These are phyloP conservation scores for Pythium monospermum DNA, from an alignment of 352 stramenopile species.

Conservation along the genomic window DNA sequence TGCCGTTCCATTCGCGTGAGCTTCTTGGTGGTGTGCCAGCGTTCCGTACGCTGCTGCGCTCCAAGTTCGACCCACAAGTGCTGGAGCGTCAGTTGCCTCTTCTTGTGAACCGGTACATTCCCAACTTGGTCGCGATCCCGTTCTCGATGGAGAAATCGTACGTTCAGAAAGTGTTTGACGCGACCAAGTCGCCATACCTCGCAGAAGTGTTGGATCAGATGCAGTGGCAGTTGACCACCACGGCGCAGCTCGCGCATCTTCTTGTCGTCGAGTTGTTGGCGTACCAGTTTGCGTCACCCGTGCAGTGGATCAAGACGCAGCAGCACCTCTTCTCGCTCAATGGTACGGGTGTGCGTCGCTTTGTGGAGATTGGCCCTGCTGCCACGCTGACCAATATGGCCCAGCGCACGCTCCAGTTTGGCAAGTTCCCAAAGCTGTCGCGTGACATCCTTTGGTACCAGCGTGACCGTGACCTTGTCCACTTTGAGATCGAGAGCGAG, in stretches of 20 bases:
- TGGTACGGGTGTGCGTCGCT: slow-evolving; percentile 47
- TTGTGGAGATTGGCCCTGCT: slow-evolving; percentile 81
- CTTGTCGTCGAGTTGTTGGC: slow-evolving; percentile 83
- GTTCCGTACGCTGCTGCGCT: slow-evolving; percentile 68
- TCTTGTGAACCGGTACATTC: slow-evolving; percentile 79
- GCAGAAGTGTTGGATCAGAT: slow-evolving; percentile 58
- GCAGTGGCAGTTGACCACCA: slow-evolving; percentile 66
- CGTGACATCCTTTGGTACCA: slow-evolving; percentile 83
- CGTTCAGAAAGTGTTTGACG: slow-evolving; percentile 64
- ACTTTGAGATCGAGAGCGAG: slow-evolving; percentile 65
- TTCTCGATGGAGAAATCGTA: slow-evolving; percentile 78
- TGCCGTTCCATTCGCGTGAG: slow-evolving; percentile 87
- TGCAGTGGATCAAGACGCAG: slow-evolving; percentile 90
- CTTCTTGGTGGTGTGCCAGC: slow-evolving; percentile 76
- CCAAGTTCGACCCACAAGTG: slow-evolving; percentile 64
- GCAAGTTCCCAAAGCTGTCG: slow-evolving; percentile 44
- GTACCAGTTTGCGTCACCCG: slow-evolving; percentile 86
- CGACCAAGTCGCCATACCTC: slow-evolving; percentile 67
- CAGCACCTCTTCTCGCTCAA: slow-evolving; percentile 58
- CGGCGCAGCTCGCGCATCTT: slow-evolving; percentile 62
- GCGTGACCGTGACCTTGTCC: slow-evolving; percentile 73
- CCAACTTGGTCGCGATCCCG: slow-evolving; percentile 77
- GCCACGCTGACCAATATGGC: slow-evolving; percentile 85
- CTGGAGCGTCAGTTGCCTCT: slow-evolving; percentile 63
- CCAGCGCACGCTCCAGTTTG: slow-evolving; percentile 61